Evolutionary conservation across 805 yeast species (phyloP), one percentile per base, ranked within the genome.

Genomic region (Teunomyces kruisii): DNA sequence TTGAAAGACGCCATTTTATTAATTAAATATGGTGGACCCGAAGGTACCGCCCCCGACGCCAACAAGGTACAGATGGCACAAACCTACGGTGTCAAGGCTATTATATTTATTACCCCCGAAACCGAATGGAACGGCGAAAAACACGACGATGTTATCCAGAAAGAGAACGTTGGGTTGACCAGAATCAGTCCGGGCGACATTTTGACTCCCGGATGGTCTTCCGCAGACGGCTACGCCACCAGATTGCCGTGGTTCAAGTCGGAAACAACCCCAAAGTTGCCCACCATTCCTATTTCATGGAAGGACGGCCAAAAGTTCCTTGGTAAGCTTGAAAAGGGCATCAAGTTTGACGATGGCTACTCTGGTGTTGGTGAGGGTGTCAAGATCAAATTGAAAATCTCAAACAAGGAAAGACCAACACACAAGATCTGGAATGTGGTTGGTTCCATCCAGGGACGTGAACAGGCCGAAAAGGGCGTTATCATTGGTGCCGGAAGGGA

Each of bases 401-500:
- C 54, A 4, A 76, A 81, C 7, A 68, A 71, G 1, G 65, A 71
- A 46, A 61, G 81, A 57, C 67, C 76, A 32, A 64, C 76, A 3
- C 96, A 92, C 51, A 78, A 80, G 14, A 70, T 86, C 3, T 83
- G 94, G 88, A 88, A 90, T 57, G 80, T 91, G 1, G 59, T 88
- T 22, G 96, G 92, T 1, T 78, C 83, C 37, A 80, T 91, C 16
- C 74, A 77, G 28, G 97, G 97, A 9, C 68, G 83, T 39, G 97
- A 92, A 58, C 96, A 88, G 64, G 68, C 72, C 15, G 88, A 80
- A 15, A 77, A 80, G 51, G 88, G 88, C 0, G 66, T 92, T 4
- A 71, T 91, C 2, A 79, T 92, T 45, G 96, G 96, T 0, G 90
- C 97, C 0, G 78, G 86, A 4, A 71, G 97, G 52, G 97, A 90